Percentiles rank a stretch among this genome's conserved stretches.
These are phyloP conservation scores for Yarrowia hollandica DNA, from an alignment of 805 yeast genomes.

Conservation along the genomic window DNA sequence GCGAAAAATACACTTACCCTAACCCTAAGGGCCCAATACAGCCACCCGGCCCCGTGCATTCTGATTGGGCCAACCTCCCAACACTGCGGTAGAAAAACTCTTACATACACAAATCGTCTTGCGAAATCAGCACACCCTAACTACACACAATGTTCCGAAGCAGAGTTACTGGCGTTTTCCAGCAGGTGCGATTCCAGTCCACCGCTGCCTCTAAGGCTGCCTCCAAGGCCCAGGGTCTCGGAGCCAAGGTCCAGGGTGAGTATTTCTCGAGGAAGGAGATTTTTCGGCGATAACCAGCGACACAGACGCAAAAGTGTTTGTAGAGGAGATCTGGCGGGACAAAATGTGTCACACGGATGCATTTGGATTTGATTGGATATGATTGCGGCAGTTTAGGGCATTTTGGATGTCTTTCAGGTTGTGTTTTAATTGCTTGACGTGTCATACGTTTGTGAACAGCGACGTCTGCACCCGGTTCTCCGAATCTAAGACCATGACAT, in stretches of 20 bases:
- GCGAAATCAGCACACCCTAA: slow-evolving; percentile 23
- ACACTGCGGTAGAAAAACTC: slow-evolving; percentile 25
- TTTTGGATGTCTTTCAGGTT: background rate
- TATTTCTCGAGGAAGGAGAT: background rate
- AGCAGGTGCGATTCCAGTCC: slow-evolving; percentile 30
- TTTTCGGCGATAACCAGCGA: slow-evolving; percentile 13
- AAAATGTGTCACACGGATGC: background rate
- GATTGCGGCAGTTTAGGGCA: background rate
- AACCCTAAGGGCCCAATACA: background rate
- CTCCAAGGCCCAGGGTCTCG: slow-evolving; percentile 27
- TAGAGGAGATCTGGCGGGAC: background rate
- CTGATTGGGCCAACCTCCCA: slow-evolving; percentile 29
- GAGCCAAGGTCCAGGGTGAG: slow-evolving; percentile 29
- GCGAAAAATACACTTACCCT: background rate
- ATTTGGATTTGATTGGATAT: background rate
- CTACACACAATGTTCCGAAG: slow-evolving; percentile 29
- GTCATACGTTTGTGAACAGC: background rate
- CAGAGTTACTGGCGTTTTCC: slow-evolving; percentile 27
- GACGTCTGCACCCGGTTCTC: too few relatives aligned
- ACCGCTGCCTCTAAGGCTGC: slow-evolving; percentile 29
- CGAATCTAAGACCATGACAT: too few relatives aligned
- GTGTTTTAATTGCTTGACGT: background rate
- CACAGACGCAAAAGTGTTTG: background rate
- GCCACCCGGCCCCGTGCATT: slow-evolving; percentile 5
- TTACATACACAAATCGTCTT: slow-evolving; percentile 16